A percentile compares a stretch with the other conserved stretches of the same genome.
These are phyloP conservation scores for Yamadazyma oceani DNA, from an alignment of 1,139 yeast species.

Conservation along the genomic window DNA sequence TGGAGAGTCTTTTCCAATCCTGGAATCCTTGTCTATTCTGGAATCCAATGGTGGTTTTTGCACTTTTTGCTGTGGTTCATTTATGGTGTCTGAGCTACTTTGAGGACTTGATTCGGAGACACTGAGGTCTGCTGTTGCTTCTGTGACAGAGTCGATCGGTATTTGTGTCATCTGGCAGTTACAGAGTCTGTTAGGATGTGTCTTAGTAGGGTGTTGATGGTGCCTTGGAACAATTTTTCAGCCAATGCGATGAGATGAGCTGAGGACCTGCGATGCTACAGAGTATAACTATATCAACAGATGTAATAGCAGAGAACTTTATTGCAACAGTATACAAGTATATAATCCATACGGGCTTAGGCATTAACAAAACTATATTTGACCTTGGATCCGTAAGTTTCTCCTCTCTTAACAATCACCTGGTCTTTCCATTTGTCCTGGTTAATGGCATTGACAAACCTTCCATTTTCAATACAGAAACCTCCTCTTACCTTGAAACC, in stretches of 20 bases:
- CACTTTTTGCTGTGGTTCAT: conserved; percentile 1
- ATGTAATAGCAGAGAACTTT: too few relatives aligned
- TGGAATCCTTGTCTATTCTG: conserved; percentile 51
- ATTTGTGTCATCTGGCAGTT: not conserved
- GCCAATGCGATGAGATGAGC: too few relatives aligned
- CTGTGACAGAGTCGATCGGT: not conserved
- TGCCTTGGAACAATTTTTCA: too few relatives aligned
- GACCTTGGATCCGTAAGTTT: conserved; percentile 53
- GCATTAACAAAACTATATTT: conserved; percentile 27
- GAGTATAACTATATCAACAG: too few relatives aligned
- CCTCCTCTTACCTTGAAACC: conserved; percentile 52
- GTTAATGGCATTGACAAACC: conserved; percentile 60
- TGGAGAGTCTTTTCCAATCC: conserved; percentile 85
- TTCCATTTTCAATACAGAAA: conserved; percentile 63
- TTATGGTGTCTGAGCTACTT: not conserved
- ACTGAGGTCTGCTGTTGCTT: not conserved
- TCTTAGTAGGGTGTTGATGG: too few relatives aligned
- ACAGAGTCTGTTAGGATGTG: too few relatives aligned
- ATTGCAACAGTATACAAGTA: too few relatives aligned
- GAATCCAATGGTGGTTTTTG: conserved; percentile 43
- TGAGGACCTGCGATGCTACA: too few relatives aligned
- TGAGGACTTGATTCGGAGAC: not conserved
- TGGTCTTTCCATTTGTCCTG: conserved; percentile 47
- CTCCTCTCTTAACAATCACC: conserved; percentile 54
- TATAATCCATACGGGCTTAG: too few relatives aligned